Percentiles rank a stretch among this genome's conserved stretches.
phyloP scores from a whole-genome alignment of 352 stramenopile genomes.

The Globisporangium paddicum region DNA sequence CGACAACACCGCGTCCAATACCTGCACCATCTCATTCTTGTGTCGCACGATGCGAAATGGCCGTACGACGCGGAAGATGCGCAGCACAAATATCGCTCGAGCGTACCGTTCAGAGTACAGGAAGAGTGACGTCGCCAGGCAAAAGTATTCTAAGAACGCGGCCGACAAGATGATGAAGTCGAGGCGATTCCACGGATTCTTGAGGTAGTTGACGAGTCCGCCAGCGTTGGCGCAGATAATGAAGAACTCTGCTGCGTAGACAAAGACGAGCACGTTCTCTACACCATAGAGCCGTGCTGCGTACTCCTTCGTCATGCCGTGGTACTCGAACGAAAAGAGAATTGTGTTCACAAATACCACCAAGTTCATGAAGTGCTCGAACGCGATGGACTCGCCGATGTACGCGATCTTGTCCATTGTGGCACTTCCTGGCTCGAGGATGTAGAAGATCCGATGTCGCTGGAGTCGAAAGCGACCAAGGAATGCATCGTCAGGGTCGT shows the following conservation, averaged over 20 bases:
- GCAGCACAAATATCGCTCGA: conserved; percentile 71
- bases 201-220: conserved; percentile 61
- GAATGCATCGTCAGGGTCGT: conserved; percentile 53
- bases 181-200: conserved; percentile 79
- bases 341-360: conserved; percentile 74
- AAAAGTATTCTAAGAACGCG: conserved; percentile 61
- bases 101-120: conserved; percentile 64
- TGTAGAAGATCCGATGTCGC: conserved; percentile 61
- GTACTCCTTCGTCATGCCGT: conserved; percentile 58
- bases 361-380: conserved; percentile 77
- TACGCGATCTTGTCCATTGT: conserved; percentile 45
- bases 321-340: conserved; percentile 74
- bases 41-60: conserved; percentile 76
- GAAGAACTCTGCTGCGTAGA: conserved; percentile 70
- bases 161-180: conserved; percentile 68
- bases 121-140: conserved; percentile 49
- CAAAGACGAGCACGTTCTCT: conserved; percentile 62
- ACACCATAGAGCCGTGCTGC: conserved; percentile 52
- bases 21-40: conserved; percentile 67
- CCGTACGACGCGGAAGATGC: conserved; percentile 67
- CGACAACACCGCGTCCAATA: conserved; percentile 64
- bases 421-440: conserved; percentile 42
- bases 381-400: conserved; percentile 49
- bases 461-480: conserved; percentile 48
- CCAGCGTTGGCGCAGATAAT: conserved; percentile 48